These are phyloP conservation scores for Aspergillus ostianus DNA, from an alignment of 495 filamentous ascomycete genomes.

Conservation along the genomic window DNA sequence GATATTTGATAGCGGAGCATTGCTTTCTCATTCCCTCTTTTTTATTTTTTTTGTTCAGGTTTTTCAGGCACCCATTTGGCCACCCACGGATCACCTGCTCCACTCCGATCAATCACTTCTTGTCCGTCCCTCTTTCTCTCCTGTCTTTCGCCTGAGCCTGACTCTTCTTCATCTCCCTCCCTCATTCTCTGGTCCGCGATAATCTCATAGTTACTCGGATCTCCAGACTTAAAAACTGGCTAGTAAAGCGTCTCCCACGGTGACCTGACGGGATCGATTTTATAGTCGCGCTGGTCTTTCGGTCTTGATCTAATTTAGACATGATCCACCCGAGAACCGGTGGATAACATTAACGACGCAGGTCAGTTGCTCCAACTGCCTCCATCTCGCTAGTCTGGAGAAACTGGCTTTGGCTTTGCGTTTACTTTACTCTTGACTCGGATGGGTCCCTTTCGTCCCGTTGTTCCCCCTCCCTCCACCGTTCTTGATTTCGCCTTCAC, in stretches of 20 bases:
- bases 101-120: not conserved
- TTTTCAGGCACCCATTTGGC: too few relatives aligned
- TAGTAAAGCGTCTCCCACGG: not conserved
- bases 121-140: not conserved
- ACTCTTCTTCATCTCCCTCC: not conserved
- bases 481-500: constrained; percentile 16
- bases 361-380: not conserved
- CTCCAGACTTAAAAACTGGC: not conserved
- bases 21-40: not conserved
- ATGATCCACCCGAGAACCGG: constrained; percentile 8
- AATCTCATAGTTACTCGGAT: not conserved
- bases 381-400: constrained; percentile 6
- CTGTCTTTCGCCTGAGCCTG: constrained; percentile 4
- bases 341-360: constrained; percentile 5
- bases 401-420: not conserved
- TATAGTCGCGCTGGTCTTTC: not conserved
- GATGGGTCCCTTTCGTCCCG: constrained; percentile 2
- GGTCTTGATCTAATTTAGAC: not conserved
- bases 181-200: not conserved
- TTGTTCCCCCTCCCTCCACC: constrained; percentile 4
- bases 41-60: constrained; percentile 7
- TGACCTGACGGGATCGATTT: not conserved
- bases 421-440: not conserved
- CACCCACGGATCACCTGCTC: too few relatives aligned
- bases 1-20: not conserved